Evolutionary conservation across 2,329 filamentous ascomycete genomes (phyloP).

Genomic region (Blastomyces silverae): DNA sequence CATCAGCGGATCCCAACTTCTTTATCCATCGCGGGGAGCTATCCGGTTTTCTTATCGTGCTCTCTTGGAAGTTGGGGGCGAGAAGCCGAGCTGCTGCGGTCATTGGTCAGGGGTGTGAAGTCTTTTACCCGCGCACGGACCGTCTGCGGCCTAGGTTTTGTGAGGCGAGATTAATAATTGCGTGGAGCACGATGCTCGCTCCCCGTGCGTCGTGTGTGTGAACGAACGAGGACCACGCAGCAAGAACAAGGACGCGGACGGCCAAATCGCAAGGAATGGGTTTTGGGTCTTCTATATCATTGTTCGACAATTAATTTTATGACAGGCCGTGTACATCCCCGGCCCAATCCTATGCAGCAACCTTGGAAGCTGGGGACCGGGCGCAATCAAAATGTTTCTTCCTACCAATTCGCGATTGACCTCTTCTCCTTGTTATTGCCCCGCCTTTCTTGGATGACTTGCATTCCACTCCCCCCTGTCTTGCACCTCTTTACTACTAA

Average conservation of each 20-base stretch:
- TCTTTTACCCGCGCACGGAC: not conserved
- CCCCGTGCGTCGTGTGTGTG: not conserved
- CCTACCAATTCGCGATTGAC: not conserved
- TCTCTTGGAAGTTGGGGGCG: not conserved
- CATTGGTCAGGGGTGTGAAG: not conserved
- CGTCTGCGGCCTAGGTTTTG: not conserved
- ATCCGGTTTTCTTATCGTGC: not conserved
- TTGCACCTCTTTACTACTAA: not conserved
- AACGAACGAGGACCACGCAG: not conserved
- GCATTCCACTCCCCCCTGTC: not conserved
- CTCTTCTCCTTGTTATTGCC: not conserved
- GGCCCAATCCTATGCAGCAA: not conserved
- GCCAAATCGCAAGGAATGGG: not conserved
- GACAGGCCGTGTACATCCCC: not conserved
- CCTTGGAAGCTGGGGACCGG: not conserved
- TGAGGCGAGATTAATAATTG: not conserved
- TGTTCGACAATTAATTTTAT: not conserved
- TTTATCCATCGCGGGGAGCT: not conserved
- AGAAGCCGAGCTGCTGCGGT: not conserved
- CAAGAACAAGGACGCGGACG: not conserved
- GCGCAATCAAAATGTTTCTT: not conserved
- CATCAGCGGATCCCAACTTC: not conserved
- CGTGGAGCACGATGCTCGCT: no score
- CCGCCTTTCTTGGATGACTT: not conserved
- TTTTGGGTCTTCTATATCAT: not conserved